A percentile compares a stretch with the other conserved stretches of the same genome.
These are phyloP conservation scores for Epichloe sp. DNA, from an alignment of 2,329 filamentous ascomycete genomes.

Conservation along the genomic window DNA sequence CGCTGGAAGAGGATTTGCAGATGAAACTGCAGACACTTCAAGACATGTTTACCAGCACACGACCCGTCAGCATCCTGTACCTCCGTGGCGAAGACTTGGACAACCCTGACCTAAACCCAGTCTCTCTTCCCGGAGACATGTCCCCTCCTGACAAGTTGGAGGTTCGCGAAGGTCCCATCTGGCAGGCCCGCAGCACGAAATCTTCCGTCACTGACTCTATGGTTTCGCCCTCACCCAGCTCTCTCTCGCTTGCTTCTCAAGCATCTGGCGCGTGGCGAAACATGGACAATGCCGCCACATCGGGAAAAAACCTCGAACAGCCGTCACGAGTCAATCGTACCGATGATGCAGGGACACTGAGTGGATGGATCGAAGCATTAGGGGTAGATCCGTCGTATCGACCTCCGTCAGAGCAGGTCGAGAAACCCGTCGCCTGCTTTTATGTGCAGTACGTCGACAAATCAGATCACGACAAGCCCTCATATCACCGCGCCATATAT, in stretches of 20 bases:
- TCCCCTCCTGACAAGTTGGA: conserved; percentile 44
- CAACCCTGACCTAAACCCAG: conserved; percentile 67
- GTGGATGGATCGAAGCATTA: conserved; percentile 79
- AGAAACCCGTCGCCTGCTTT: conserved; percentile 75
- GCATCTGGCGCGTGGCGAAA: conserved; percentile 42
- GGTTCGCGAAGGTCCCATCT: conserved; percentile 31
- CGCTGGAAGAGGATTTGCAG: conserved; percentile 62
- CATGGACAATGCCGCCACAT: conserved; percentile 35
- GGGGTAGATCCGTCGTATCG: conserved; percentile 81
- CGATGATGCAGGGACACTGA: conserved; percentile 51
- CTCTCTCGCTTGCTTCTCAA: conserved; percentile 48
- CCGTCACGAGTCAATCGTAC: conserved; percentile 38
- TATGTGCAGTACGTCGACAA: conserved; percentile 54
- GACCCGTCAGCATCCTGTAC: conserved; percentile 65
- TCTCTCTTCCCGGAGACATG: conserved; percentile 56
- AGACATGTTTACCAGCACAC: conserved; percentile 80
- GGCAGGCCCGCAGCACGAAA: conserved; percentile 39
- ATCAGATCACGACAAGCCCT: conserved; percentile 35
- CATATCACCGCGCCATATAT: conserved; percentile 77
- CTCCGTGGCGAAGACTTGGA: conserved; percentile 65
- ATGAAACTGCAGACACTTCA: conserved; percentile 66
- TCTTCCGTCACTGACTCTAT: conserved; percentile 49
- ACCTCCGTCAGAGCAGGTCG: conserved; percentile 57
- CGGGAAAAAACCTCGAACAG: conserved; percentile 37
- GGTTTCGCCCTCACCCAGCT: conserved; percentile 54